Conservation (phyloP, 768 basidiomycete species). For the Coprinopsis marcescibilis region DNA sequence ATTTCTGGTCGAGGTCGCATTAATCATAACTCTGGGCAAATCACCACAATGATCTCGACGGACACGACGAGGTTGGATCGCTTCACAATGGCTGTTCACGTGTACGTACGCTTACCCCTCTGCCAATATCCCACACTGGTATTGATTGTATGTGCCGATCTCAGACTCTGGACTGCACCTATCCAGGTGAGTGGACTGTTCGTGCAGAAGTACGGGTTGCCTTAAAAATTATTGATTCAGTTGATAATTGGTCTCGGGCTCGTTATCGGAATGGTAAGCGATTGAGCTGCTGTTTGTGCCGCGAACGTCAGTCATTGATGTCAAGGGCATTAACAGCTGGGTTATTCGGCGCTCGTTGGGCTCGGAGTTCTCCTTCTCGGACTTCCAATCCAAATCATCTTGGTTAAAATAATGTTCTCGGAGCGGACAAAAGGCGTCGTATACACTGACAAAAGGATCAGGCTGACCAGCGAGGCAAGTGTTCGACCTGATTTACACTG, state of each 20-base stretch:
- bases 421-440: slow-evolving; percentile 52
- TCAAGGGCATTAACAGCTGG: slow-evolving; percentile 36
- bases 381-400: slow-evolving; percentile 51
- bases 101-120: slow-evolving; percentile 29
- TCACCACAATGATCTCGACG: slow-evolving; percentile 65
- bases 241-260: slow-evolving; percentile 56
- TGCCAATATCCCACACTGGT: neutral
- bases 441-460: slow-evolving; percentile 61
- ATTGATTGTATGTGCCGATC: neutral
- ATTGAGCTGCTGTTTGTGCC: neutral
- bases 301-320: neutral
- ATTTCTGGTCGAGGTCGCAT: slow-evolving; percentile 54
- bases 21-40: slow-evolving; percentile 57
- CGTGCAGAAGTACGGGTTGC: neutral
- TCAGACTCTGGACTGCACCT: slow-evolving; percentile 45
- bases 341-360: slow-evolving; percentile 66
- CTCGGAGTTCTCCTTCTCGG: slow-evolving; percentile 47
- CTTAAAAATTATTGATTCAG: slow-evolving; percentile 15
- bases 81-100: slow-evolving; percentile 32
- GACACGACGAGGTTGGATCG: slow-evolving; percentile 54
- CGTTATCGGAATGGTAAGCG: slow-evolving; percentile 49
- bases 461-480: slow-evolving; percentile 61
- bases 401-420: slow-evolving; percentile 46
- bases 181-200: slow-evolving; percentile 9
- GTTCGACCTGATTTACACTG: neutral